Evolutionary conservation across 1,284 basidiomycete species (phyloP).

Genomic region (Cryptococcus sp.): DNA sequence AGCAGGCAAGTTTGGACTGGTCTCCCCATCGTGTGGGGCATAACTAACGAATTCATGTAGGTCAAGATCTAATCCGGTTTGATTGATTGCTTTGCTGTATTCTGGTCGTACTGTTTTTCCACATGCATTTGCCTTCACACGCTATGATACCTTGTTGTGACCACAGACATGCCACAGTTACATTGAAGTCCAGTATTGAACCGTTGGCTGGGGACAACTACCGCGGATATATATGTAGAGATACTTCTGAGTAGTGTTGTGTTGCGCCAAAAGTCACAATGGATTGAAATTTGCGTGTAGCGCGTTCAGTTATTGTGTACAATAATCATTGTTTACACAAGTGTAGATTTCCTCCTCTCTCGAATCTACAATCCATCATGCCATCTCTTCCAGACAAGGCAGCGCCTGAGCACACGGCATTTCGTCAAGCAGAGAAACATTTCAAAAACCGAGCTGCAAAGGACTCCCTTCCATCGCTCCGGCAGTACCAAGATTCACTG

Average conservation of each 20-base stretch:
- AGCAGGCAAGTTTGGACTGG: conserved; percentile 55
- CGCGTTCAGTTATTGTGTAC: not conserved
- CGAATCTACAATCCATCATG: conserved; percentile 2
- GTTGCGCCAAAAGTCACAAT: not conserved
- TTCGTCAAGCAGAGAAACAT: conserved; percentile 51
- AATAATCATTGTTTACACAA: not conserved
- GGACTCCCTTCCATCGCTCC: conserved; percentile 32
- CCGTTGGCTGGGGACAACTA: too few species aligned
- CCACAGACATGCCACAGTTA: too few species aligned
- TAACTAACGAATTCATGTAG: conserved; percentile 11
- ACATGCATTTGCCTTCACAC: not conserved
- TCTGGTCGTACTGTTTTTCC: conserved; percentile 1
- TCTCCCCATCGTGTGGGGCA: not conserved
- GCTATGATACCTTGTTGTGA: too few species aligned
- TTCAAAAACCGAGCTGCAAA: conserved; percentile 48
- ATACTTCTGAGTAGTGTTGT: too few species aligned
- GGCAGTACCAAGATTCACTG: conserved; percentile 25
- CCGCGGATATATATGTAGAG: too few species aligned
- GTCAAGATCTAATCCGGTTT: conserved; percentile 31
- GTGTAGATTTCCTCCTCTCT: conserved; percentile 1
- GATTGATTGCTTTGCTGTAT: conserved; percentile 13
- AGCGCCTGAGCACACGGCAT: conserved; percentile 33
- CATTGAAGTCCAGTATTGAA: too few species aligned
- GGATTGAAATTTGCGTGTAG: not conserved
- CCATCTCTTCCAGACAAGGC: conserved; percentile 13